A percentile compares a stretch with the other conserved stretches of the same genome.
These are phyloP conservation scores for Marchantia polymorpha DNA, from an alignment of 225 moss, liverwort and hornwort species.

Conservation along the genomic window DNA sequence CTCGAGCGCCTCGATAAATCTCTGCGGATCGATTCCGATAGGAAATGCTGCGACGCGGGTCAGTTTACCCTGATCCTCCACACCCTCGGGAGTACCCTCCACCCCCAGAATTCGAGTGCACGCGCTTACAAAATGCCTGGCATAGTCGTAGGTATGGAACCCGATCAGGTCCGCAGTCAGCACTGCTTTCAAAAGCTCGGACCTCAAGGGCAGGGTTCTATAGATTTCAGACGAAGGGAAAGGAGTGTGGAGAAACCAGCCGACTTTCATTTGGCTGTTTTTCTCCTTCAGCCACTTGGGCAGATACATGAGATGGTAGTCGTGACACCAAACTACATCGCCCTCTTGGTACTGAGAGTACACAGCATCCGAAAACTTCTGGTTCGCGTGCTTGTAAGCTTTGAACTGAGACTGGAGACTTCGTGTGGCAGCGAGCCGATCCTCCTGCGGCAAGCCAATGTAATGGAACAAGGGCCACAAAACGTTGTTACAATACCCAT, in stretches of 20 bases:
- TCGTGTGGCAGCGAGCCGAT: slow-evolving; percentile 69
- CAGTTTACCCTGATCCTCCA: slow-evolving; percentile 83
- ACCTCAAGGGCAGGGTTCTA: slow-evolving; percentile 72
- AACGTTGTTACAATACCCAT: slow-evolving; percentile 87
- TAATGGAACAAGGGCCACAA: slow-evolving; percentile 88
- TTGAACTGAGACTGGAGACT: slow-evolving; percentile 74
- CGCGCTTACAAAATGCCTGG: slow-evolving; percentile 85
- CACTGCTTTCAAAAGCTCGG: slow-evolving; percentile 87
- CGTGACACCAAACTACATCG: slow-evolving; percentile 94
- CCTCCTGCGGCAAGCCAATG: slow-evolving; percentile 77
- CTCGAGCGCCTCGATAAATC: slow-evolving; percentile 64
- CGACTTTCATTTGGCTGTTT: slow-evolving; percentile 73
- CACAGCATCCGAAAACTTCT: slow-evolving; percentile 66
- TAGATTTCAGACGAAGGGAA: slow-evolving; percentile 93
- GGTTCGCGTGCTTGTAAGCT: slow-evolving; percentile 69
- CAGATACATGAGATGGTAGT: slow-evolving; percentile 91
- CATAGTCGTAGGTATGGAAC: slow-evolving; percentile 92
- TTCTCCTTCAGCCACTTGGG: slow-evolving; percentile 73
- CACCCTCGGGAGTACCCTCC: slow-evolving; percentile 89
- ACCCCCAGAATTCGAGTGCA: slow-evolving; percentile 85
- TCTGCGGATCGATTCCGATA: slow-evolving; percentile 76
- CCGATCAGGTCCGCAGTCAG: slow-evolving; percentile 82
- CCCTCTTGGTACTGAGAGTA: slow-evolving; percentile 76
- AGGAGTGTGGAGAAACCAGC: slow-evolving; percentile 89
- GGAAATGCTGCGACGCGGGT: slow-evolving; percentile 94